These are phyloP conservation scores for Sporopachydermia quercuum DNA, from an alignment of 805 yeast genomes.

Conservation along the genomic window DNA sequence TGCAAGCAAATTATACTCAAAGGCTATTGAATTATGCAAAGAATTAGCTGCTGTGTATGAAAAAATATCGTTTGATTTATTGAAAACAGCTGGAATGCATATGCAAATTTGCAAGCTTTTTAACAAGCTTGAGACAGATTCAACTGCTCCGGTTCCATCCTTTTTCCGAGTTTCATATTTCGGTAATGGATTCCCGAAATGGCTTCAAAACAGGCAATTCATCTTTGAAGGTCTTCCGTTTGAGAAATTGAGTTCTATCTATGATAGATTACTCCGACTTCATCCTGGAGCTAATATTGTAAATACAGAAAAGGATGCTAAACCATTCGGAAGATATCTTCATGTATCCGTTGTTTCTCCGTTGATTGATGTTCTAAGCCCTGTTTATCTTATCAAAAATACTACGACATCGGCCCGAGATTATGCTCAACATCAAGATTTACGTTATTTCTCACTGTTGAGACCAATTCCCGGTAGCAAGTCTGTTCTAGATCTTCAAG, in stretches of 20 bases:
- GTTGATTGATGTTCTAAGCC: constrained; percentile 33
- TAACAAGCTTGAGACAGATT: constrained; percentile 43
- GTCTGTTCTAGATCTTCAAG: constrained; percentile 67
- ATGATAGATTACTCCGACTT: constrained; percentile 53
- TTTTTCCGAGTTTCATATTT: constrained; percentile 67
- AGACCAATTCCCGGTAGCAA: constrained; percentile 63
- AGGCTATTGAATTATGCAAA: constrained; percentile 65
- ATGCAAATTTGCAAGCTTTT: constrained; percentile 55
- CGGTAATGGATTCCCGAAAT: constrained; percentile 73
- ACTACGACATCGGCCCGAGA: constrained; percentile 37
- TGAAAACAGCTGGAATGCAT: constrained; percentile 60
- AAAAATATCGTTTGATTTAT: constrained; percentile 56
- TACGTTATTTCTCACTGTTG: constrained; percentile 53
- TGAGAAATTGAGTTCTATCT: constrained; percentile 76
- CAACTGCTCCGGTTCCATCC: constrained; percentile 64
- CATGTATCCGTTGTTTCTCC: constrained; percentile 66
- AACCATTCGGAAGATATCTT: constrained; percentile 57
- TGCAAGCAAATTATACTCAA: constrained; percentile 61
- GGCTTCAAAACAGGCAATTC: constrained; percentile 61
- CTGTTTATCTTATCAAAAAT: constrained; percentile 18
- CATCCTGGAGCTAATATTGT: constrained; percentile 75
- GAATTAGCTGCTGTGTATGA: constrained; percentile 67
- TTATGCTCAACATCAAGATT: constrained; percentile 60
- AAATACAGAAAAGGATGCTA: constrained; percentile 37
- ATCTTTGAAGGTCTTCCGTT: constrained; percentile 79